A percentile compares a stretch with the other conserved stretches of the same genome.
Conservation (phyloP, 441 rosid genomes). For the Populus tomentosa region DNA sequence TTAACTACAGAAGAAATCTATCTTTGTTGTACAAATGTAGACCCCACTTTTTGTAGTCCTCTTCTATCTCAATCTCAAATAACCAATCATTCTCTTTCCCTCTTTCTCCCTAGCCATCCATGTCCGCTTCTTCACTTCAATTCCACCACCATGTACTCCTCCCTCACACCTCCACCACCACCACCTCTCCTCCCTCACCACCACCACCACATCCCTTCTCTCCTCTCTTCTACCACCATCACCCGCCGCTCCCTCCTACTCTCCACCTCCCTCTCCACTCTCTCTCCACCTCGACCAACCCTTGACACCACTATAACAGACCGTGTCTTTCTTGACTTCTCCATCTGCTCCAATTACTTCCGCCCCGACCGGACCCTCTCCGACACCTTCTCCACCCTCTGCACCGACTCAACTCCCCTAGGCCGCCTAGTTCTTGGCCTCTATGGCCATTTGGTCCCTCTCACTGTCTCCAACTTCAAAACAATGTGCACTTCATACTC, state of each 20-base stretch:
- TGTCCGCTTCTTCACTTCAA: constrained; percentile 9
- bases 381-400: constrained; percentile 41
- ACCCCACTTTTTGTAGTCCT: no score
- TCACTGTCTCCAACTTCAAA: constrained; percentile 80
- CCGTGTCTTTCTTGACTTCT: constrained; percentile 81
- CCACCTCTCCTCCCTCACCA: constrained; percentile 33
- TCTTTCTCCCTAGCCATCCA: neutral
- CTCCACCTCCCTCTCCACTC: constrained; percentile 31
- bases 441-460: constrained; percentile 69
- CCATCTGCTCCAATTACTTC: constrained; percentile 69
- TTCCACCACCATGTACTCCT: constrained; percentile 26
- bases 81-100: neutral
- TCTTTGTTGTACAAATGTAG: no score
- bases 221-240: constrained; percentile 26
- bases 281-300: constrained; percentile 26
- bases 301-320: constrained; percentile 74
- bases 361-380: constrained; percentile 53
- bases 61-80: no score
- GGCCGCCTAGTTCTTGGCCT: constrained; percentile 85
- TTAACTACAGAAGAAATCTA: no score
- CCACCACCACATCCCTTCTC: constrained; percentile 36
- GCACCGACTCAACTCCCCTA: constrained; percentile 47
- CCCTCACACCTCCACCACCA: constrained; percentile 24
- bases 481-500: constrained; percentile 61
- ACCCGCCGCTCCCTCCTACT: constrained; percentile 27